Conservation (phyloP, 495 filamentous ascomycete species). For the Glonium stellatum region DNA sequence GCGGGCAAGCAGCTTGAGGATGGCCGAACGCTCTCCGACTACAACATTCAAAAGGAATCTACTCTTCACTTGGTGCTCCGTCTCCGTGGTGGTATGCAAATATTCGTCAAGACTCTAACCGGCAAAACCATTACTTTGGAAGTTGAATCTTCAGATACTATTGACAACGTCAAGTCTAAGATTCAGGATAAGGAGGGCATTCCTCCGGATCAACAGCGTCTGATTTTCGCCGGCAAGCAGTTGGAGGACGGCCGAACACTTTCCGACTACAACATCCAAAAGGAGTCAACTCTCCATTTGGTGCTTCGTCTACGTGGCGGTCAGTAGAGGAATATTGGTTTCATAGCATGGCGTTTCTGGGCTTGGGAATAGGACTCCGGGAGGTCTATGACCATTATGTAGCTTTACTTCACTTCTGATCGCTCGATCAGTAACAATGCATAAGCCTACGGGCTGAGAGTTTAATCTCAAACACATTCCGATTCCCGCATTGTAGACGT, state of each 20-base stretch:
- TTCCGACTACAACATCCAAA: conserved; percentile 99
- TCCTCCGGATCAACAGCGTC: conserved; percentile 95
- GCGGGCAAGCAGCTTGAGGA: conserved; percentile 93
- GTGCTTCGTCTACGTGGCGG: conserved; percentile 37
- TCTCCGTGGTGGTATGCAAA: conserved; percentile 95
- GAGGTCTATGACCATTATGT: conserved; percentile 6
- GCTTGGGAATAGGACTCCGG: too few species aligned
- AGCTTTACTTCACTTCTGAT: conserved; percentile 3
- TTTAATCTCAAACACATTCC: conserved; percentile 10
- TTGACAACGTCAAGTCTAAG: conserved; percentile 89
- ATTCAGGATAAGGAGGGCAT: conserved; percentile 99
- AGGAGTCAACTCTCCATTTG: conserved; percentile 61
- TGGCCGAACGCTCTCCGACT: conserved; percentile 87
- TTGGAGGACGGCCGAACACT: conserved; percentile 97
- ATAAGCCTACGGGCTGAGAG: conserved; percentile 28
- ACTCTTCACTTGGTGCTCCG: conserved; percentile 96
- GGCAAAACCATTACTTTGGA: conserved; percentile 91
- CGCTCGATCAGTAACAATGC: conserved; percentile 8
- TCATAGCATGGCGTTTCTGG: not conserved
- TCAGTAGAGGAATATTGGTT: conserved; percentile 40
- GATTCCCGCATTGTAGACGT: not conserved
- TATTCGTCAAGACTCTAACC: conserved; percentile 89
- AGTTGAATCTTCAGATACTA: conserved; percentile 83
- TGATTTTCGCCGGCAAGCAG: conserved; percentile 99
- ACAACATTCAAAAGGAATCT: conserved; percentile 99